These are phyloP conservation scores for Dactylonectria estremocensis DNA, from an alignment of 2,329 filamentous ascomycete genomes.

Conservation along the genomic window DNA sequence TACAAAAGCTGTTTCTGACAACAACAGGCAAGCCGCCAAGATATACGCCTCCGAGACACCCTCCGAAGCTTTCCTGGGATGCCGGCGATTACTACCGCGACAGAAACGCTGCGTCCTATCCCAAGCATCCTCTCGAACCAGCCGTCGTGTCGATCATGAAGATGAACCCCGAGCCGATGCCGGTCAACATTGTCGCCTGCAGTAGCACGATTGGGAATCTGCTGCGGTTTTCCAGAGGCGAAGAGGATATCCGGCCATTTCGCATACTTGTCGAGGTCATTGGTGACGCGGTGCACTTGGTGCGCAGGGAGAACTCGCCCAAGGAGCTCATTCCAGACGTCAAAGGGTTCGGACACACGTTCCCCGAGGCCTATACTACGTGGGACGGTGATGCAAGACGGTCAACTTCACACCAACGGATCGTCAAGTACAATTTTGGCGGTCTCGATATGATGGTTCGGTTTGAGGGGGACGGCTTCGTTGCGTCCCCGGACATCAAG, in stretches of 20 bases:
- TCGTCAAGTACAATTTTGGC: constrained; percentile 72
- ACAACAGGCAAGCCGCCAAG: constrained; percentile 41
- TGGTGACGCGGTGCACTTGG: constrained; percentile 72
- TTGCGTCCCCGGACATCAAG: constrained; percentile 20
- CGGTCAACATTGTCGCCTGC: constrained; percentile 73
- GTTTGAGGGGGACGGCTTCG: constrained; percentile 50
- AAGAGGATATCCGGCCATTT: constrained; percentile 66
- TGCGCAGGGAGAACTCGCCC: constrained; percentile 74
- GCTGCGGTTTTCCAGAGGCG: constrained; percentile 66
- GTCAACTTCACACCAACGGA: constrained; percentile 74
- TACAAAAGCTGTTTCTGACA: constrained; percentile 15
- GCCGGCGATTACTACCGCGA: constrained; percentile 67
- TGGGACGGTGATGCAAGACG: constrained; percentile 70
- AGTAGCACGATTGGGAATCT: constrained; percentile 74
- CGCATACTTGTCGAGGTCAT: constrained; percentile 72
- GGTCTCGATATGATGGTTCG: constrained; percentile 47
- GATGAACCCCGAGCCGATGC: constrained; percentile 37
- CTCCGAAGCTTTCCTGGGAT: constrained; percentile 51
- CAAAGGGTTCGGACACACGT: constrained; percentile 75
- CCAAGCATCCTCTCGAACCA: constrained; percentile 66
- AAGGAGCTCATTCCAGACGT: constrained; percentile 70
- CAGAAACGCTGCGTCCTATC: constrained; percentile 66
- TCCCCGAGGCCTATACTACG: constrained; percentile 76
- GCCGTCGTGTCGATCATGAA: constrained; percentile 59
- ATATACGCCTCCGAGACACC: constrained; percentile 38